Percentiles rank a stretch among this genome's conserved stretches.
Evolutionary conservation across 1,139 yeast genomes (phyloP).

Genomic region (Keqinozyma sinolaborantium): DNA sequence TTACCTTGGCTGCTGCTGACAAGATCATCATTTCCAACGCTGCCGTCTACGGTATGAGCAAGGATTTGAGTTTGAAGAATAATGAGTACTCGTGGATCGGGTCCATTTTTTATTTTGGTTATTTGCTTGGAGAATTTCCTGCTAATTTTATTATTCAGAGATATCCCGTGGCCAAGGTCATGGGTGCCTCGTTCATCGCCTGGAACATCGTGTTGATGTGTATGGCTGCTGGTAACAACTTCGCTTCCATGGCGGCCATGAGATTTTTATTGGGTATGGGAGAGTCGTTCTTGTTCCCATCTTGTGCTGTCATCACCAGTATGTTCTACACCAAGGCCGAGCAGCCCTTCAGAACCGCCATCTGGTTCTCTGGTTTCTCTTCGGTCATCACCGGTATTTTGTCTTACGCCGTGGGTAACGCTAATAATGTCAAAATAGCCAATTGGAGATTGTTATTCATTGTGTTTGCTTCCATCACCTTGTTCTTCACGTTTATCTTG

Average conservation of each 20-base stretch:
- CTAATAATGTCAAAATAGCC: slow-evolving; percentile 14
- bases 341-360: slow-evolving; percentile 14
- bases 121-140: slow-evolving; percentile 43
- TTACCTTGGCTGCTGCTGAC: slow-evolving; percentile 16
- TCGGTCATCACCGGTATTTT: slow-evolving; percentile 22
- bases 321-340: slow-evolving; percentile 13
- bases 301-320: slow-evolving; percentile 46
- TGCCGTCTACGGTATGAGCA: slow-evolving; percentile 53
- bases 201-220: slow-evolving; percentile 25
- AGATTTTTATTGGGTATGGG: slow-evolving; percentile 43
- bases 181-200: slow-evolving; percentile 16
- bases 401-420: slow-evolving; percentile 17
- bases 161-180: slow-evolving; percentile 23
- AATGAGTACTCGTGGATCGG: slow-evolving; percentile 53
- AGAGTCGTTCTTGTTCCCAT: slow-evolving; percentile 55
- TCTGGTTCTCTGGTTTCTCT: slow-evolving; percentile 20
- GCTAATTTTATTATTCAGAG: slow-evolving; percentile 36
- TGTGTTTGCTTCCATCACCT: slow-evolving; percentile 18
- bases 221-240: slow-evolving; percentile 21
- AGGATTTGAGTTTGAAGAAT: slow-evolving; percentile 44
- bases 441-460: slow-evolving; percentile 21
- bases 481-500: slow-evolving; percentile 16
- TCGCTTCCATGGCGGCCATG: slow-evolving; percentile 20
- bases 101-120: slow-evolving; percentile 52
- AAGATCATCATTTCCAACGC: slow-evolving; percentile 34